Evolutionary conservation across 257 asterid species (phyloP), one percentile per base, ranked within the genome.

Genomic region (Przewalskia tangutica): DNA sequence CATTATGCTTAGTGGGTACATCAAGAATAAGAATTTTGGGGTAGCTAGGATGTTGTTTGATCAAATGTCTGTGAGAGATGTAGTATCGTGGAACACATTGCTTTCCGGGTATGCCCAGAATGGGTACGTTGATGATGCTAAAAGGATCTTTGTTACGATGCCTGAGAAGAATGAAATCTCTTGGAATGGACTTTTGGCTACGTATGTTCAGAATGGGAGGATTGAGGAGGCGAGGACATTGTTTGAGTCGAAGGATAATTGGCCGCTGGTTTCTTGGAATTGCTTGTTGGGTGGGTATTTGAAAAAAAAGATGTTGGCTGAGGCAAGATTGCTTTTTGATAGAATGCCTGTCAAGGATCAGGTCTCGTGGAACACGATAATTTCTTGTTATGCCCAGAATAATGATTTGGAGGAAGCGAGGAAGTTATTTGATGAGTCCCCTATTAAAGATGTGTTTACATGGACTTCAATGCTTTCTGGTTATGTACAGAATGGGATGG

Each of bases 381-480:
- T 95, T 81, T 86, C 97, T 27, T 91, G 99, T 83, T 88, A 90
- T 85, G 97, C 97, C 0, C 98, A 94, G 84, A 89, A 88, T 85
- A 92, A 97, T 82, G 82, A 84, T 63, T 85, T 94, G 84, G 87
- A 86, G 36, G 92, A 91, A 76, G 97, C 99, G 0, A 88, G 88
- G 86, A 90, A 85, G 83, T 84, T 95, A 83, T 95, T 95, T 54
- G 86, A 88, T 79, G 93, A 89, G 86, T 90, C 96, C 65, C 98
- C 98, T 0, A 64, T 82, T 81, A 85, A 77, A 38, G 97, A 94
- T 78, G 97, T 94, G 78, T 91, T 91, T 88, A 85, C 99, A 0
- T 95, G 98, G 99, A 93, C 99, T 1, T 92, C 99, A 0, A 87
- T 95, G 89, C 93, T 95, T 66, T 95, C 99, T 0, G 98, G 97